Conservation (phyloP, 2,329 filamentous ascomycete genomes). For the Claviceps maximensis region DNA sequence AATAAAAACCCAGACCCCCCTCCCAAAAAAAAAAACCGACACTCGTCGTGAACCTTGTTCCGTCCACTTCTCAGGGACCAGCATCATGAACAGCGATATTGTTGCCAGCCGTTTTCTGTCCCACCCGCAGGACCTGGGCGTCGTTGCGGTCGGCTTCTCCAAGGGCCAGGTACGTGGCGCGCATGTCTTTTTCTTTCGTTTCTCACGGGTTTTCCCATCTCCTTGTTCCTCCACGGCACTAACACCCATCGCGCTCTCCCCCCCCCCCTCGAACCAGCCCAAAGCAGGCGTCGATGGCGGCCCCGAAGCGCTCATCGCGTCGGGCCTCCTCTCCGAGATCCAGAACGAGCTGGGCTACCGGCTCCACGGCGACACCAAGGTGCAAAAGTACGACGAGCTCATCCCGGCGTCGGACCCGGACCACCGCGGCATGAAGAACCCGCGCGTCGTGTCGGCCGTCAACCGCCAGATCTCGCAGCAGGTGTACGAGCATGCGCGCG, state of each 20-base stretch:
- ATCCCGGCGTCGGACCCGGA: conserved; percentile 61
- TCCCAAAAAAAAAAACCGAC: neutral
- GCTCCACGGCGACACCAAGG: conserved; percentile 67
- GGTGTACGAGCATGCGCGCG: conserved; percentile 72
- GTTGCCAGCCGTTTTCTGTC: conserved; percentile 63
- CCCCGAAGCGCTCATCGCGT: conserved; percentile 75
- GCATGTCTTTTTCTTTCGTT: neutral
- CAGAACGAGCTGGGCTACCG: conserved; percentile 78
- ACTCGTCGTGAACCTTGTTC: neutral
- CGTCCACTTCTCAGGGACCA: no score
- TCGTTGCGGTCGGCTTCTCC: conserved; percentile 92
- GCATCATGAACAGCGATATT: conserved; percentile 38
- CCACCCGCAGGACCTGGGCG: conserved; percentile 65
- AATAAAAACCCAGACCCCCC: neutral
- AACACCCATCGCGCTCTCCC: no score
- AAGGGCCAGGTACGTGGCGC: conserved; percentile 66
- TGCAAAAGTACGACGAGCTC: conserved; percentile 70
- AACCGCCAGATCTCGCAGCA: conserved; percentile 68
- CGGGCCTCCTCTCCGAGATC: conserved; percentile 75
- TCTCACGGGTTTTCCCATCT: neutral
- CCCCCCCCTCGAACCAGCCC: conserved; percentile 37
- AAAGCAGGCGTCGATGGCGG: conserved; percentile 88
- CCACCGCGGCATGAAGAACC: conserved; percentile 89
- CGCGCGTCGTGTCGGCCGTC: conserved; percentile 71
- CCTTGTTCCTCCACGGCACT: neutral